Evolutionary conservation across 495 filamentous ascomycete genomes (phyloP).

Genomic region (Penicillium waksmanii): DNA sequence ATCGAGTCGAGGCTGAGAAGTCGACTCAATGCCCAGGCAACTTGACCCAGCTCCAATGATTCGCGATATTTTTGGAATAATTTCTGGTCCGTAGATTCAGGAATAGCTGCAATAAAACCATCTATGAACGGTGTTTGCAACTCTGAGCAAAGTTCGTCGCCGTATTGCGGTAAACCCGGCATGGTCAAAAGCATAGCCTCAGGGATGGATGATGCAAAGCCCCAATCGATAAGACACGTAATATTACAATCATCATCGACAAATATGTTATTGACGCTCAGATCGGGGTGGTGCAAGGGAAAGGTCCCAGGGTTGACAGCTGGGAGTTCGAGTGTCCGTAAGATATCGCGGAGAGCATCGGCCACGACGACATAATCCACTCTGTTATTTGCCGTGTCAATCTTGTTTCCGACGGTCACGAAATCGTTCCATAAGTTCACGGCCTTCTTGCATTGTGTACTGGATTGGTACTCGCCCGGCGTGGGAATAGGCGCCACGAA

Average conservation of each 20-base stretch:
- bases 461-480: constrained; percentile 17
- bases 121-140: constrained; percentile 16
- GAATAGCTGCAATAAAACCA: constrained; percentile 22
- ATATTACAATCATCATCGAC: constrained; percentile 42
- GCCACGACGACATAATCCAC: constrained; percentile 37
- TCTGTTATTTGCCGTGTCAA: constrained; percentile 30
- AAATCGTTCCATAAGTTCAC: constrained; percentile 33
- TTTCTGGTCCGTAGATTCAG: constrained; percentile 9
- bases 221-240: constrained; percentile 44
- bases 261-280: constrained; percentile 39
- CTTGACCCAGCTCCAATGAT: constrained; percentile 15
- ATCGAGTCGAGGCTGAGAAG: constrained; percentile 27
- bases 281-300: constrained; percentile 22
- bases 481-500: constrained; percentile 28
- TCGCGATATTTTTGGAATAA: constrained; percentile 18
- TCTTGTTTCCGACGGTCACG: constrained; percentile 31
- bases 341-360: constrained; percentile 31
- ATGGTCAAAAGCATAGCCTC: constrained; percentile 26
- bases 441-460: constrained; percentile 15
- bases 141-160: constrained; percentile 25
- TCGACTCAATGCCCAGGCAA: constrained; percentile 26
- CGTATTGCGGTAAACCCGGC: constrained; percentile 33
- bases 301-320: constrained; percentile 18
- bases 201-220: constrained; percentile 30
- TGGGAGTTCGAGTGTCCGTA: constrained; percentile 21